phyloP scores from a whole-genome alignment of 331 rosid genomes.

The Dryas integrifolia region DNA sequence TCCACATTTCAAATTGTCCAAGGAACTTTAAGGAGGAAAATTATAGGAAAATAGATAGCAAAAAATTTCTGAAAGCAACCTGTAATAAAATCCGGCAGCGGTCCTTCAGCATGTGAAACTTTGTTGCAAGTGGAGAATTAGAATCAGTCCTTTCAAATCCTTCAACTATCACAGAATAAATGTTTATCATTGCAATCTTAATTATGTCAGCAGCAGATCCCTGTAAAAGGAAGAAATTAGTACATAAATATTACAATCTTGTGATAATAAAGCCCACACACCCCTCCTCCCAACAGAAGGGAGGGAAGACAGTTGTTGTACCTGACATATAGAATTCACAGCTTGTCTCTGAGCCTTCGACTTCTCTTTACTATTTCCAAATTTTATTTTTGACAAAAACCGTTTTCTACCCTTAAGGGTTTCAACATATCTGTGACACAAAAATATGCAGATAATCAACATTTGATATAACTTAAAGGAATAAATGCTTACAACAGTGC shows the following conservation, averaged over 20 bases:
- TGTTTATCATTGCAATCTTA: conserved; percentile 79
- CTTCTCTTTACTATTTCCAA: conserved; percentile 66
- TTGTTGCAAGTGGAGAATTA: conserved; percentile 40
- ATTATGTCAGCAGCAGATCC: conserved; percentile 98
- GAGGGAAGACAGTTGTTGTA: conserved; percentile 21
- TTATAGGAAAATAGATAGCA: background rate
- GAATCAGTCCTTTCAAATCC: conserved; percentile 43
- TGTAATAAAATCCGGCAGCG: conserved; percentile 77
- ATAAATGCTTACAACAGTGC: conserved; percentile 16
- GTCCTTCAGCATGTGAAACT: conserved; percentile 51
- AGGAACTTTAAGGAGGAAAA: conserved; percentile 9
- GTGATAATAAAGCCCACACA: conserved; percentile 8
- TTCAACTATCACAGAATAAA: conserved; percentile 50
- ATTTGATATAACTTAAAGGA: background rate
- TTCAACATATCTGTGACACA: conserved; percentile 60
- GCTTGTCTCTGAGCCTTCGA: conserved; percentile 94
- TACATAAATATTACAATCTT: conserved; percentile 12
- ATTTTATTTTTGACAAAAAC: conserved; percentile 80
- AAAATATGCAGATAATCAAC: conserved; percentile 18
- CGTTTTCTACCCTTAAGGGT: conserved; percentile 85
- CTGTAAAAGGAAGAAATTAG: conserved; percentile 39
- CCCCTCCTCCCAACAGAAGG: conserved; percentile 4
- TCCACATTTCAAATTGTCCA: conserved; percentile 2
- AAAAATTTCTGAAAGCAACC: conserved; percentile 41
- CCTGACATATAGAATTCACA: conserved; percentile 97